Conservation (phyloP, 306 rosid genomes). For the Dalbergia cultrata region DNA sequence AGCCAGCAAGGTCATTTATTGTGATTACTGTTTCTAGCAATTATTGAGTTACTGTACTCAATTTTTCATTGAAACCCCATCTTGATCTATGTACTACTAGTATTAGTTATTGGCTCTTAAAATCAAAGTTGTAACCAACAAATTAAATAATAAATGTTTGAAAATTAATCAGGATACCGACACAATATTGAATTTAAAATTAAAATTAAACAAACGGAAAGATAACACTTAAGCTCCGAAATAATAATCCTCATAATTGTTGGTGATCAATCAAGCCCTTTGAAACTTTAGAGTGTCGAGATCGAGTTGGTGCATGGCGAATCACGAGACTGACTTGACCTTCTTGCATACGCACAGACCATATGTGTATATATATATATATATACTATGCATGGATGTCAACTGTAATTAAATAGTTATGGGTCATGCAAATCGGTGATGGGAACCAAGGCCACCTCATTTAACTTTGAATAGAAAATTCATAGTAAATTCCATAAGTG, state of each 20-base stretch:
- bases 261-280: background rate
- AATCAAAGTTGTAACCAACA: background rate
- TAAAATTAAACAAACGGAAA: background rate
- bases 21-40: background rate
- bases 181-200: background rate
- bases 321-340: conserved; percentile 19
- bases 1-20: conserved; percentile 6
- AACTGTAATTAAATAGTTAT: conserved; percentile 33
- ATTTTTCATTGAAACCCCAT: background rate
- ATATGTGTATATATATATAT: background rate
- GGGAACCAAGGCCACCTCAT: conserved; percentile 31
- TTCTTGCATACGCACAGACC: background rate
- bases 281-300: conserved; percentile 18
- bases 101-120: background rate
- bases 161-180: background rate
- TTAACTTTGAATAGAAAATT: conserved; percentile 29
- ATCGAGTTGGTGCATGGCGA: conserved; percentile 33
- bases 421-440: conserved; percentile 28
- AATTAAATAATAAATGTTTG: background rate
- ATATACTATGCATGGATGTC: conserved; percentile 23
- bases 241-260: background rate
- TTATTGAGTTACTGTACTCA: background rate
- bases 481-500: conserved; percentile 44
- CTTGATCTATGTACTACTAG: background rate
- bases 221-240: background rate